Base-by-base conservation (phyloP, 2,329 filamentous ascomycete species). In the Plectosphaerella cucumerina region DNA sequence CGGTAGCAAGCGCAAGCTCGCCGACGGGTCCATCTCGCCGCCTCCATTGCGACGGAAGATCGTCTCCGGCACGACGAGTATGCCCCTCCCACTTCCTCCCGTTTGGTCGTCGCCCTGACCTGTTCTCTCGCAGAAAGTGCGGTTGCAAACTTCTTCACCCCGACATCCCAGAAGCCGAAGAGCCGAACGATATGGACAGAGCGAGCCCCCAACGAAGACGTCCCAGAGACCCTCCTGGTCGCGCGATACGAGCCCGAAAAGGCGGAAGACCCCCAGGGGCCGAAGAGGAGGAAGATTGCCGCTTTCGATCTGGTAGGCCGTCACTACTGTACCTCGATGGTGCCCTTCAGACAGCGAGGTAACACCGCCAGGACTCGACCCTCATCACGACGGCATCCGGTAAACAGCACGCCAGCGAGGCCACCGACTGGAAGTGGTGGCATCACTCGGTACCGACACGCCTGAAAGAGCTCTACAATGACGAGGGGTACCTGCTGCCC, bases 361-460 rank as follows among this genome's bases (percentile, higher is more conserved):
- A 34, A 34, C 47, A 46, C 43, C 54, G 12, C 12, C 52, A 89
- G 86, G 94, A 99, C 65, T 94, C 89, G 8, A 99, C 94, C 1
- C 71, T 99, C 33, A 90, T 99, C 55, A 76, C 76, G 2, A 87
- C 90, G 0, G 78, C 83, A 4, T 96, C 91, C 0, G 91, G 91
- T 8, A 94, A 90, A 68, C 87, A 81, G 47, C 93, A 93, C 62
- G 78, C 83, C 3, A 78, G 79, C 48, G 81, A 84, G 57, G 81
- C 85, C 0, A 74, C 76, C 4, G 93, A 97, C 65, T 99, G 94
- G 94, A 90, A 89, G 66, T 99, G 94, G 94, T 97, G 91, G 90
- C 74, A 95, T 65, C 60, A 70, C 14, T 76, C 71, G 17, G 88
- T 97, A 1, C 90, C 90, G 1, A 69, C 67, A 0, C 81, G 73